These are phyloP conservation scores for Aspergillus incahuasiensis DNA, from an alignment of 495 filamentous ascomycete species.

Conservation along the genomic window DNA sequence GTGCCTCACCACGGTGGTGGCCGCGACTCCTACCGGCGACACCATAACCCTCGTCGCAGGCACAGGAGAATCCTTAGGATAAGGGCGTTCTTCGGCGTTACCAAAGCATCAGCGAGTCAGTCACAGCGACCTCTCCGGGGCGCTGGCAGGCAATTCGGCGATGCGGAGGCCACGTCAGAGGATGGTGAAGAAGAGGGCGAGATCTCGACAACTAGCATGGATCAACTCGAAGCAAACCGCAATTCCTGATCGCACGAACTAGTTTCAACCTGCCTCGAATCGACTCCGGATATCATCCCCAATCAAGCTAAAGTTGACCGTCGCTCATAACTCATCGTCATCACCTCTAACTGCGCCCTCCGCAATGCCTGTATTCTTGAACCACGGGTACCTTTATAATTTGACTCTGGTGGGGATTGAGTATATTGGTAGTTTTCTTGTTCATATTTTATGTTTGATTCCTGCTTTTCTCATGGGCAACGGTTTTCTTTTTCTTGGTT, in stretches of 20 bases:
- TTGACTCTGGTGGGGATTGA: conserved; percentile 6
- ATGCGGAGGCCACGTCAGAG: conserved; percentile 40
- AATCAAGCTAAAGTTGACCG: not conserved
- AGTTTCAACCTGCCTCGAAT: not conserved
- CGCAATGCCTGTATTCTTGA: not conserved
- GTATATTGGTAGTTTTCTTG: not conserved
- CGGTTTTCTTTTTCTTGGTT: conserved; percentile 12
- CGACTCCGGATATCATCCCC: not conserved
- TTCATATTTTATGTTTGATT: not conserved
- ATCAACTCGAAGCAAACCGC: not conserved
- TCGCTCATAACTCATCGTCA: conserved; percentile 3
- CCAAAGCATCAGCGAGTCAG: conserved; percentile 38
- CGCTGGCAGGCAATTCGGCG: conserved; percentile 27
- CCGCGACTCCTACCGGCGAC: conserved; percentile 39
- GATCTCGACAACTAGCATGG: not conserved
- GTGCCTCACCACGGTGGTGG: conserved; percentile 38
- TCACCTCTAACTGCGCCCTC: not conserved
- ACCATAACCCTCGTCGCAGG: conserved; percentile 31
- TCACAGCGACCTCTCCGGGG: conserved; percentile 20
- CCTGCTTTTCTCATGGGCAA: conserved; percentile 5
- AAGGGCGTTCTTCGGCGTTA: conserved; percentile 42
- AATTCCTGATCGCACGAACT: not conserved
- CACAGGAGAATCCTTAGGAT: conserved; percentile 32
- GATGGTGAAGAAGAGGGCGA: conserved; percentile 54
- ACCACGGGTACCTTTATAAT: not conserved